phyloP scores from a whole-genome alignment of 768 basidiomycete genomes.

The Leccinum disarticulatum region DNA sequence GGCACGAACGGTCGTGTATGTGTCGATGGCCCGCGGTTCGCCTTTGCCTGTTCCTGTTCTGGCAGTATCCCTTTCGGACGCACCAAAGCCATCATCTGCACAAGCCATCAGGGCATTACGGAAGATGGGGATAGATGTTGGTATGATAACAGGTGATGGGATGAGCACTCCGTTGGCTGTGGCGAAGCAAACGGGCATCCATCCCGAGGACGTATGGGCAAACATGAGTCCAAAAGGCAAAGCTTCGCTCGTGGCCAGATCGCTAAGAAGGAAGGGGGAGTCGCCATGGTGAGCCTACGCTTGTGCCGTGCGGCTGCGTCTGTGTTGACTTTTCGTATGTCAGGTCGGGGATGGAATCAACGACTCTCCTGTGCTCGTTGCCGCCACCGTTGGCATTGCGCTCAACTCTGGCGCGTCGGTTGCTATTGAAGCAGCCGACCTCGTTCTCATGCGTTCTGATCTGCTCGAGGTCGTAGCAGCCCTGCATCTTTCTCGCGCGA shows the following conservation, averaged over 20 bases:
- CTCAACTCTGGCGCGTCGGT: conserved; percentile 96
- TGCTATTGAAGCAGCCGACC: conserved; percentile 96
- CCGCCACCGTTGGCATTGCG: conserved; percentile 94
- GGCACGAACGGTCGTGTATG: conserved; percentile 87
- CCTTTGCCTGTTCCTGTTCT: conserved; percentile 58
- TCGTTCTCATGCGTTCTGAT: conserved; percentile 96
- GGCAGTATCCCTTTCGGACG: conserved; percentile 83
- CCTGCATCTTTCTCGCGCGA: conserved; percentile 82
- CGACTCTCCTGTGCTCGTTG: conserved; percentile 95
- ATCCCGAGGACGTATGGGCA: conserved; percentile 80
- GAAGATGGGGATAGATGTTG: conserved; percentile 88
- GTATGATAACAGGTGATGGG: conserved; percentile 94
- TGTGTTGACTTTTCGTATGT: background rate
- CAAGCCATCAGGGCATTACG: conserved; percentile 80
- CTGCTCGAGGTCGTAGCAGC: conserved; percentile 97
- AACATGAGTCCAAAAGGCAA: conserved; percentile 96
- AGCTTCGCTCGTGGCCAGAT: conserved; percentile 77
- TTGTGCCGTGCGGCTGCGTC: background rate
- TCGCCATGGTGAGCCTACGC: conserved; percentile 77
- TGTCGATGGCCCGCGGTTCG: conserved; percentile 54
- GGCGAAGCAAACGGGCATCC: conserved; percentile 88
- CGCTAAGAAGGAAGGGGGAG: conserved; percentile 69
- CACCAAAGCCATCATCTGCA: conserved; percentile 80
- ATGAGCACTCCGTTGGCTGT: conserved; percentile 83
- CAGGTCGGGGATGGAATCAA: conserved; percentile 99